These are phyloP conservation scores for Striga hermonthica DNA, from an alignment of 305 asterid genomes.

Conservation along the genomic window DNA sequence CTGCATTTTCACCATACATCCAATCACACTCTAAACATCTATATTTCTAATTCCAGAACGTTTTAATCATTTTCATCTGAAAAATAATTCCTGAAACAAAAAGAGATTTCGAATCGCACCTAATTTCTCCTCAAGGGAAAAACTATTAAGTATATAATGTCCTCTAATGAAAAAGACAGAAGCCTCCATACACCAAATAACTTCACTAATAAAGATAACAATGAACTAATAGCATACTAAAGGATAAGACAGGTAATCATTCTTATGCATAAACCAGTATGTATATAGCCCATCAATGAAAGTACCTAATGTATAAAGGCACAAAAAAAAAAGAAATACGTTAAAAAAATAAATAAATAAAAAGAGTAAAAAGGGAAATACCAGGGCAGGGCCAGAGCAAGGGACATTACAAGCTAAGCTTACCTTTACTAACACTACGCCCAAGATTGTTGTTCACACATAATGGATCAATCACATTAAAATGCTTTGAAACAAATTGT, in stretches of 20 bases:
- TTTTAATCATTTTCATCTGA: neutral
- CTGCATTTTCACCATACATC: neutral
- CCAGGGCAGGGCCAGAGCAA: neutral
- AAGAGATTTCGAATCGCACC: neutral
- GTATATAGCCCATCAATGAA: neutral
- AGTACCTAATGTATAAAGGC: neutral
- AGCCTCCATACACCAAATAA: slow-evolving; percentile 1
- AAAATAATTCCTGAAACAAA: neutral
- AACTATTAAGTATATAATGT: neutral
- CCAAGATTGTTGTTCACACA: slow-evolving; percentile 98
- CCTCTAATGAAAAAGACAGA: neutral
- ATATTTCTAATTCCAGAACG: neutral
- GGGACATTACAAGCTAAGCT: slow-evolving; percentile 7
- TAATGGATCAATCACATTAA: slow-evolving; percentile 91
- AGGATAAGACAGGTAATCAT: slow-evolving; percentile 1
- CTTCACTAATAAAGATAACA: slow-evolving; percentile 19
- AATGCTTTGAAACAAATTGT: slow-evolving; percentile 80
- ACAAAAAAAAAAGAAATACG: slow-evolving; percentile 1
- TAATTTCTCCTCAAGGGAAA: neutral
- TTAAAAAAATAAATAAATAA: slow-evolving; percentile 19
- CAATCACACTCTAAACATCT: neutral
- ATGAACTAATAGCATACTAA: slow-evolving; percentile 14
- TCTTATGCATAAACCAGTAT: neutral
- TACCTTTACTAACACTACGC: slow-evolving; percentile 99
- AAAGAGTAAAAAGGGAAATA: neutral